phyloP scores from a whole-genome alignment of 139 green algal genomes.

The Tetradesmus lagerheimii region DNA sequence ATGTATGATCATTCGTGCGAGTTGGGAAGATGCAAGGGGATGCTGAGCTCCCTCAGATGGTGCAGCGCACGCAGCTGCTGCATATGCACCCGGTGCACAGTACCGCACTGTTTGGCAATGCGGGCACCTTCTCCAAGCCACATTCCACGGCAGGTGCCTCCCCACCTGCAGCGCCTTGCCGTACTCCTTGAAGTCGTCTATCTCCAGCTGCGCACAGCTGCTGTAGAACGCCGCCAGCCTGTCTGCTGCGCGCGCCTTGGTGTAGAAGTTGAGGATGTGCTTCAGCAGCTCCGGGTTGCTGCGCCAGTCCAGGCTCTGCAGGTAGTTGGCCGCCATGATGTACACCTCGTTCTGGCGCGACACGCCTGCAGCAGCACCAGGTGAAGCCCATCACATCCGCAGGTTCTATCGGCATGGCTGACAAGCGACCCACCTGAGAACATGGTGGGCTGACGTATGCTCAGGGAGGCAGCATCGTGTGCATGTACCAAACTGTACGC shows the following conservation, averaged over 20 bases:
- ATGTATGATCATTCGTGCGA: too few species aligned
- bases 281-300: conserved; percentile 78
- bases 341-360: conserved; percentile 83
- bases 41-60: too few species aligned
- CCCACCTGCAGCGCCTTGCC: conserved; percentile 79
- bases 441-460: background rate
- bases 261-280: conserved; percentile 88
- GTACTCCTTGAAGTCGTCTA: conserved; percentile 88
- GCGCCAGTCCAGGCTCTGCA: conserved; percentile 89
- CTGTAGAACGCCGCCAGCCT: conserved; percentile 87
- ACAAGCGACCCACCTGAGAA: background rate
- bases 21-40: too few species aligned
- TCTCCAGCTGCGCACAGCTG: conserved; percentile 84
- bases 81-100: too few species aligned
- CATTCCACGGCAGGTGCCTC: too few species aligned
- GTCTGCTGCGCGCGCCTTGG: conserved; percentile 72
- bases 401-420: background rate
- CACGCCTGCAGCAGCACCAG: conserved; percentile 62
- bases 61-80: background rate
- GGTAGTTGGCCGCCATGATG: conserved; percentile 84
- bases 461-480: background rate
- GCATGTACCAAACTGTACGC: too few species aligned
- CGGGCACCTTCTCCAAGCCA: too few species aligned
- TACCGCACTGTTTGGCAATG: too few species aligned
- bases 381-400: background rate